Evolutionary conservation across 2,329 filamentous ascomycete genomes (phyloP), one percentile per base, ranked within the genome.

Genomic region (Fusarium compactum): DNA sequence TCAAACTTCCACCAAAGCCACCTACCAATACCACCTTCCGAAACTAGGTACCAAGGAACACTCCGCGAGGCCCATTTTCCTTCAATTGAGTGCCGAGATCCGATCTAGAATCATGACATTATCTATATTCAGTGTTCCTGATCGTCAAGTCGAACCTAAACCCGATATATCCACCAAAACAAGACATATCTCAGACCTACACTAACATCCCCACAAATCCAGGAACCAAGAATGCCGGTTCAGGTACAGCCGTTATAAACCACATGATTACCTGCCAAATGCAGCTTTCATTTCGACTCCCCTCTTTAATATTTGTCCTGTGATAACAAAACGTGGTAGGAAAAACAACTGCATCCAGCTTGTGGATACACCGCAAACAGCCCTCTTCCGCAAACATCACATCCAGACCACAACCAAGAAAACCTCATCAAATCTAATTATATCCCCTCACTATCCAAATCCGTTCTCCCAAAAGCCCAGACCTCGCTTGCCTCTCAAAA

Each of bases 351-450:
- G 63, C 63, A 66, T 56, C 62, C 48, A 67, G 56, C 20, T 50
- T 46, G 63, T 56, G 32, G 63, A 40, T 10, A 18, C 14, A 20
- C 63, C 62, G 63, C 30, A 66, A 66, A 18, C 63, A 66, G 63
- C 62, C 38, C 44, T 9, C 44, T 24, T 61, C 62, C 56, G 63
- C 56, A 41, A 56, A 56, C 63, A 67, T 60, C 63, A 46, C 16
- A 8, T 18, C 6, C 12, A 15, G 12, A 52, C 44, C 34, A 16
- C 25, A 29, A 27, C 8, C 8, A 25, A 20, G 9, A 24, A 27
- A 29, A 8, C 6, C 2, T 8, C 4, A 15, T 14, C 10, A 10
- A 22, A 3, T 27, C 10, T 55, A 46, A 61, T 45, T 22, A 34
- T 61, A 41, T 27, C n/a, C 14, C 15, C 1, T 20, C 6, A 5